Conservation (phyloP, 495 filamentous ascomycete species). For the Penicillium robsamsonii region DNA sequence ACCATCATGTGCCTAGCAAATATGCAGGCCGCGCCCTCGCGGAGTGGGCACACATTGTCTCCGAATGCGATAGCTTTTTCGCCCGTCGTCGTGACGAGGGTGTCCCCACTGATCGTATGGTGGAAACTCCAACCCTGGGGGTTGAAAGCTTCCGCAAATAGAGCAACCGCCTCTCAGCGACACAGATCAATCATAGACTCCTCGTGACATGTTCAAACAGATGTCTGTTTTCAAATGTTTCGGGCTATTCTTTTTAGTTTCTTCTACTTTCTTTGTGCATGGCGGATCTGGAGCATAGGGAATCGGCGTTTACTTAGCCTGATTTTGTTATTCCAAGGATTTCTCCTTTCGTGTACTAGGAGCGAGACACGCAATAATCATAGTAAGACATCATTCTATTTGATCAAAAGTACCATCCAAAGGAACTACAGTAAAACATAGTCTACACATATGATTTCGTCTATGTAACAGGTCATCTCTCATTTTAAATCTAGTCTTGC, state of each 20-base stretch:
- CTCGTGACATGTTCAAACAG: slow-evolving; percentile 5
- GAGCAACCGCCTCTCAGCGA: not conserved
- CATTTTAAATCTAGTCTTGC: not conserved
- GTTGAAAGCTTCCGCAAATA: slow-evolving; percentile 78
- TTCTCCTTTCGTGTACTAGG: slow-evolving; percentile 14
- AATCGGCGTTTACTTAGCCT: slow-evolving; percentile 23
- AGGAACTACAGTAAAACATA: not conserved
- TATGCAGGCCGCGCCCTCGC: slow-evolving; percentile 88
- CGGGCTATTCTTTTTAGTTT: slow-evolving; percentile 7
- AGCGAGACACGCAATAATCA: slow-evolving; percentile 23
- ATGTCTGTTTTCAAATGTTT: slow-evolving; percentile 11
- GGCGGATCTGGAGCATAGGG: slow-evolving; percentile 29
- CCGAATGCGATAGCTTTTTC: slow-evolving; percentile 89
- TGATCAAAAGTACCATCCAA: not conserved
- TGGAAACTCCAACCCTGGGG: slow-evolving; percentile 84
- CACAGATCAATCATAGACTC: slow-evolving; percentile 20
- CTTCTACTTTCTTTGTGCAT: slow-evolving; percentile 25
- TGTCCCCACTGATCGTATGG: slow-evolving; percentile 66
- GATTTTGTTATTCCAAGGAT: slow-evolving; percentile 8
- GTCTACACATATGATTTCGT: not conserved
- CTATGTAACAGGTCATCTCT: not conserved
- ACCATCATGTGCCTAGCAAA: slow-evolving; percentile 50
- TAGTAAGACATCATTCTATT: slow-evolving; percentile 15
- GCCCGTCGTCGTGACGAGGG: slow-evolving; percentile 84
- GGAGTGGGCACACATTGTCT: slow-evolving; percentile 83